Conservation (phyloP, 2,329 filamentous ascomycete genomes). For the Calonectria honghensis region DNA sequence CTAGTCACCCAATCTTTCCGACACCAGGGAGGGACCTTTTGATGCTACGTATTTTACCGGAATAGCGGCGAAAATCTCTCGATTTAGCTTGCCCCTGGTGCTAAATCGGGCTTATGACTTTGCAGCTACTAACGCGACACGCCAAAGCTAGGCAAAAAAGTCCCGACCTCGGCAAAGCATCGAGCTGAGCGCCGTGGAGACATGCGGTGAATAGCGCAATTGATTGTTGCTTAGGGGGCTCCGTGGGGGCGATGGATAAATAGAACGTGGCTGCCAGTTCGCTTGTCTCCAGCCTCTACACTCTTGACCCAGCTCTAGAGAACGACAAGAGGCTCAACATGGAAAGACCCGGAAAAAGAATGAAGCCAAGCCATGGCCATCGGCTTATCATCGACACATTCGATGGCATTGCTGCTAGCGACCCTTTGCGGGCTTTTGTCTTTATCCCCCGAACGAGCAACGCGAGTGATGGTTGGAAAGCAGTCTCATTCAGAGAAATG, state of each 20-base stretch:
- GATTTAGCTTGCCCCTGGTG: neutral
- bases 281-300: neutral
- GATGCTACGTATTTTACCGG: neutral
- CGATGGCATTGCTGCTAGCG: neutral
- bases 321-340: neutral
- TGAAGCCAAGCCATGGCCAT: neutral
- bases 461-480: constrained; percentile 22
- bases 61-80: neutral
- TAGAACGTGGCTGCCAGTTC: neutral
- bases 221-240: neutral
- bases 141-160: neutral
- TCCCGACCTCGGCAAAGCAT: neutral
- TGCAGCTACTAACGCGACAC: neutral
- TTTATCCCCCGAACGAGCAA: neutral
- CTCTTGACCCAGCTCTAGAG: neutral
- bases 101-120: neutral
- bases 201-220: neutral
- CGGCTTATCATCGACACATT: constrained; percentile 18
- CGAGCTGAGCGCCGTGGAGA: neutral
- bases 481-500: neutral
- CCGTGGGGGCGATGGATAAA: neutral
- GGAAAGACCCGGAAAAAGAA: neutral
- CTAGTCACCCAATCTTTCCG: neutral
- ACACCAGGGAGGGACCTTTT: neutral
- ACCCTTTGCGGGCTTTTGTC: constrained; percentile 24